These are phyloP conservation scores for Fusarium pseudograminearum DNA, from an alignment of 2,329 filamentous ascomycete species.

Conservation along the genomic window DNA sequence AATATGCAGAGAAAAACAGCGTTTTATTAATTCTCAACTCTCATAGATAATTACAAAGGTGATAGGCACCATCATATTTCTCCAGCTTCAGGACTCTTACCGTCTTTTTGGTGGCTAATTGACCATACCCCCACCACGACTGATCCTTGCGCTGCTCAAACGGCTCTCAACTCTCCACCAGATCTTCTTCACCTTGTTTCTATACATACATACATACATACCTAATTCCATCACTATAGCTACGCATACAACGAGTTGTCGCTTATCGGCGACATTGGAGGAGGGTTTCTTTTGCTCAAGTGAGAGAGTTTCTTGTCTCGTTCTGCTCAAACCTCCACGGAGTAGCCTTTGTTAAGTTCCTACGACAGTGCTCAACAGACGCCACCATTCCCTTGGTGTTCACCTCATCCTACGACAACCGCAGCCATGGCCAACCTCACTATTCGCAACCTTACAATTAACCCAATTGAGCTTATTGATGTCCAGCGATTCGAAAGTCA, in stretches of 20 bases:
- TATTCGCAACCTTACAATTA: constrained; percentile 84
- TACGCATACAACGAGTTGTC: not conserved
- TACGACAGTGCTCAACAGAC: constrained; percentile 1
- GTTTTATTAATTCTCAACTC: not conserved
- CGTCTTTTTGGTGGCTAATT: constrained; percentile 6
- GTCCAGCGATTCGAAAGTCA: constrained; percentile 78
- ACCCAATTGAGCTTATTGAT: constrained; percentile 76
- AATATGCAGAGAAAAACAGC: not conserved
- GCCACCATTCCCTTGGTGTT: constrained; percentile 10
- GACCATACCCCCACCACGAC: not conserved
- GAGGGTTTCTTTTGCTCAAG: not conserved
- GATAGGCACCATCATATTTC: not conserved
- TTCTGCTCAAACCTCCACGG: not conserved
- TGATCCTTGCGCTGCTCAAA: not conserved
- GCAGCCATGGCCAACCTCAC: constrained; percentile 67
- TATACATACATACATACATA: too few relatives aligned
- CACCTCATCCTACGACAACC: constrained; percentile 2
- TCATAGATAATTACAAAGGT: not conserved
- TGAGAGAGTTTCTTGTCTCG: not conserved
- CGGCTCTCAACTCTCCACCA: constrained; percentile 3
- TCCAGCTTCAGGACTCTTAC: not conserved
- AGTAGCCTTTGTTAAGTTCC: not conserved
- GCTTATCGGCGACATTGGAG: not conserved
- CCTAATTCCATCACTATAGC: not conserved
- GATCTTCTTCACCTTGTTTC: constrained; percentile 17